phyloP scores from a whole-genome alignment of 345 rosid genomes.

The Eucalyptus brandiana region DNA sequence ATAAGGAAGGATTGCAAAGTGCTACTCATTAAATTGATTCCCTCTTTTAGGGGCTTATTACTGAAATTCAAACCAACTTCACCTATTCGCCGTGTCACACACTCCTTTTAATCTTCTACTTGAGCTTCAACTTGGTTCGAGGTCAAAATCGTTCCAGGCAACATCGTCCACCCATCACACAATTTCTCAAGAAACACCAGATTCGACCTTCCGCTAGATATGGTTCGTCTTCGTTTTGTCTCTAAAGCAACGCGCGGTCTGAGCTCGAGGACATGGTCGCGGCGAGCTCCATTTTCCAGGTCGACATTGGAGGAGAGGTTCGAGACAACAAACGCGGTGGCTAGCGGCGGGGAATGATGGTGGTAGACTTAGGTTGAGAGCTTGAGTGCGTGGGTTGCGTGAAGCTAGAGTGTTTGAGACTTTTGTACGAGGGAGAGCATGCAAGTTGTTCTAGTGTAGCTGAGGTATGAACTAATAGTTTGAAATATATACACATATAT shows the following conservation, averaged over 20 bases:
- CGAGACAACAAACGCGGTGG: background rate
- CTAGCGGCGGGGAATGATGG: background rate
- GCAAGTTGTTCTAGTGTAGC: background rate
- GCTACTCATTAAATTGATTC: background rate
- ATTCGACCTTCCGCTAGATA: background rate
- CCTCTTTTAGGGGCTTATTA: background rate
- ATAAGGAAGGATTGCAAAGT: background rate
- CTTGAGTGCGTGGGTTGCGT: background rate
- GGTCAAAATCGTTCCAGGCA: background rate
- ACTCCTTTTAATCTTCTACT: background rate
- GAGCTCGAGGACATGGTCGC: background rate
- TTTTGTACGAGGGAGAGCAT: background rate
- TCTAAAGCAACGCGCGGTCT: background rate
- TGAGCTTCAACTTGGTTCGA: background rate
- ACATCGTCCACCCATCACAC: background rate
- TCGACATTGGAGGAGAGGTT: background rate
- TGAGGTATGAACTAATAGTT: background rate
- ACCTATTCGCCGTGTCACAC: background rate
- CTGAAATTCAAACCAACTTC: background rate
- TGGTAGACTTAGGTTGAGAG: background rate
- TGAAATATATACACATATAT: background rate
- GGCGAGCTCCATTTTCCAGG: background rate
- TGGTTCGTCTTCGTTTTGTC: background rate
- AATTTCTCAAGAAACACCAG: background rate
- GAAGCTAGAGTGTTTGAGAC: background rate